phyloP scores from a whole-genome alignment of 345 rosid species.

The Sonneratia alba region DNA sequence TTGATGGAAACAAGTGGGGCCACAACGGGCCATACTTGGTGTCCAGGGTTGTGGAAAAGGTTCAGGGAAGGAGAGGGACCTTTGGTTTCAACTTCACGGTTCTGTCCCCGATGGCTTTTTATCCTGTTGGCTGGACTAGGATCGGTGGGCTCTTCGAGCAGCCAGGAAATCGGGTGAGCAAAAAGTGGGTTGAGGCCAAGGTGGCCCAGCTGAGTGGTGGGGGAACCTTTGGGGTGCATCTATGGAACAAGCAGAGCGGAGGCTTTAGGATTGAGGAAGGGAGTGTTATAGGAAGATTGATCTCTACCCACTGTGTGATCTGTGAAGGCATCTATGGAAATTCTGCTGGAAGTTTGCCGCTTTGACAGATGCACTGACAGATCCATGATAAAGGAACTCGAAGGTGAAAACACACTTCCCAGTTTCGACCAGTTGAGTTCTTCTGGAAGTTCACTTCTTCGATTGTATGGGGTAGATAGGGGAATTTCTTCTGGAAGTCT shows the following conservation, averaged over 20 bases:
- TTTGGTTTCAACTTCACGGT: conserved; percentile 28
- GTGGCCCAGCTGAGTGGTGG: conserved; percentile 34
- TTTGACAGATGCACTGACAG: background rate
- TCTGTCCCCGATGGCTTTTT: conserved; percentile 53
- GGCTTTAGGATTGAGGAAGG: conserved; percentile 46
- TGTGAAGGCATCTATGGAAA: conserved; percentile 24
- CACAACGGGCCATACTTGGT: conserved; percentile 81
- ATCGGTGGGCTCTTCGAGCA: conserved; percentile 43
- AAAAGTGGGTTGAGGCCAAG: conserved; percentile 38
- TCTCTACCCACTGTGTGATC: conserved; percentile 41
- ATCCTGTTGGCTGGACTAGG: conserved; percentile 60
- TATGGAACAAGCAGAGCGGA: conserved; percentile 73
- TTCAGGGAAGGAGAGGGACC: conserved; percentile 25
- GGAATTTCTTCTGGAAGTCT: background rate
- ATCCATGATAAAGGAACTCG: no score
- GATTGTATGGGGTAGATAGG: background rate
- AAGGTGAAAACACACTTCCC: no score
- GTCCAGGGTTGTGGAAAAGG: conserved; percentile 45
- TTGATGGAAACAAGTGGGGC: conserved; percentile 80
- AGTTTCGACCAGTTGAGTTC: background rate
- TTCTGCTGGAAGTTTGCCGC: background rate
- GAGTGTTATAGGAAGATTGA: conserved; percentile 45
- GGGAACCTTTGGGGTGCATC: conserved; percentile 49
- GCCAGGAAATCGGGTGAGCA: conserved; percentile 25
- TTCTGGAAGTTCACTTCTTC: background rate